Percentiles rank a stretch among this genome's conserved stretches.
phyloP scores from a whole-genome alignment of 768 basidiomycete species.

The Tulasnella calospora region DNA sequence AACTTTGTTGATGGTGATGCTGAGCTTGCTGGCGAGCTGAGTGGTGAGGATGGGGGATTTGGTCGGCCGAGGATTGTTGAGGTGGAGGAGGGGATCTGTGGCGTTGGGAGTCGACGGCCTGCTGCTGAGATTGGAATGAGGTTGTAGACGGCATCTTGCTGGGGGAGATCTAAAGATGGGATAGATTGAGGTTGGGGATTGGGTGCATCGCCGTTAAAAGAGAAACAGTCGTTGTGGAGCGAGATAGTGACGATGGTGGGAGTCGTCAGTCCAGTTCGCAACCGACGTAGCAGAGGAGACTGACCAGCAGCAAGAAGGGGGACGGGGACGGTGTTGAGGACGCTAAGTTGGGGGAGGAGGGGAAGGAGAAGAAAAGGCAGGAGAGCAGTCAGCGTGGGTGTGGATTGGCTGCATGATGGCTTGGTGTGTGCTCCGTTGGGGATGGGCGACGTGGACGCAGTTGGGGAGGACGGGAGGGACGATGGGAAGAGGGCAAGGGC shows the following conservation, averaged over 20 bases:
- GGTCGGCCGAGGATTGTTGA: not conserved
- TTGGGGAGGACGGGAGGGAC: not conserved
- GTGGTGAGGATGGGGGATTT: constrained; percentile 4
- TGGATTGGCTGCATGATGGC: constrained; percentile 9
- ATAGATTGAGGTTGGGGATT: not conserved
- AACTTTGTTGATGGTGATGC: constrained; percentile 21
- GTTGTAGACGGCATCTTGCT: constrained; percentile 7
- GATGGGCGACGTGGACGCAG: constrained; percentile 14
- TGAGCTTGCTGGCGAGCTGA: constrained; percentile 3
- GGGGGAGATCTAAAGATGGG: not conserved
- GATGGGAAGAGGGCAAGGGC: not conserved
- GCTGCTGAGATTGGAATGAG: constrained; percentile 8
- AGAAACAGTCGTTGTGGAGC: not conserved
- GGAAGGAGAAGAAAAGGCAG: constrained; percentile 8
- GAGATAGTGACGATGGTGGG: not conserved
- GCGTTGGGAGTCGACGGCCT: constrained; percentile 10
- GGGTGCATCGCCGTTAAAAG: not conserved
- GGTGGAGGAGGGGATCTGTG: constrained; percentile 2
- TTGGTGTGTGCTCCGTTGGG: constrained; percentile 4
- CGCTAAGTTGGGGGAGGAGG: not conserved
- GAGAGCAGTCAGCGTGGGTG: constrained; percentile 5
- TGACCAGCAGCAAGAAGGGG: not conserved
- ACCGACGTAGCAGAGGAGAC: not conserved
- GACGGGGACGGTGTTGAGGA: not conserved
- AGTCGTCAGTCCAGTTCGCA: constrained; percentile 5